Base-by-base conservation (phyloP, 1,284 basidiomycete species). In the Ustilago cynodontis region DNA sequence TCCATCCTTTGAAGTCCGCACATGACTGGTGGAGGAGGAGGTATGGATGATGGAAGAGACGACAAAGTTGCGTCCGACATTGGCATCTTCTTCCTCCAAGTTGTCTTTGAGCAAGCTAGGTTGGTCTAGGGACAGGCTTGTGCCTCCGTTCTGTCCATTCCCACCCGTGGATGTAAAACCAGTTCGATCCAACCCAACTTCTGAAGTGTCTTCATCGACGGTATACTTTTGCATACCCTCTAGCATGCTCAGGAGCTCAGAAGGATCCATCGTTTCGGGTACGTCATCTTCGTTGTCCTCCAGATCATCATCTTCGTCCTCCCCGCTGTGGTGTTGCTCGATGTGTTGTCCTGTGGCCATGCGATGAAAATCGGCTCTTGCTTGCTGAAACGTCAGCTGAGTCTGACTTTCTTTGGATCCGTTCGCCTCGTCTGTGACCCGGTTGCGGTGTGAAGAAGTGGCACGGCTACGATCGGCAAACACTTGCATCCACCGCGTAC, bases 181-280 rank as follows among this genome's bases (percentile, higher is more conserved):
- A 1, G 64, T 59, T 18, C 67, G 63, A 33, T 72, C 66, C 20
- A 55, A 0, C 1, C 67, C 67, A 26, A n/a, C 49, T 89, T 90
- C 51, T 86, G 6, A 8, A 13, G 87, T 88, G 49, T 87, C 87
- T 57, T 92, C 83, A 24, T 90, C 88, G 4, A 88, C 86, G 0
- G 93, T 94, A 86, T 93, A 95, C 87, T 95, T 94, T 82, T 94
- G 93, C 58, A 95, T 87, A 6, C 91, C 88, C 80, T 95, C 93
- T 20, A 92, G 90, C 77, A 97, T 92, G 13, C 88, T 87, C 79
- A 90, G 90, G 18, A 97, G 89, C 80, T 94, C 92, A 0, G 91
- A 92, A 1, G 93, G 91, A 78, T 95, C 92, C 59, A 98, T 88
- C 6, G 94, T 95, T 87, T 98, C 96, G 0, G 92, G 90, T 1